Percentiles rank a stretch among this genome's conserved stretches.
Conservation (phyloP, 2,329 filamentous ascomycete genomes). For the Teratosphaeria zuluensis region DNA sequence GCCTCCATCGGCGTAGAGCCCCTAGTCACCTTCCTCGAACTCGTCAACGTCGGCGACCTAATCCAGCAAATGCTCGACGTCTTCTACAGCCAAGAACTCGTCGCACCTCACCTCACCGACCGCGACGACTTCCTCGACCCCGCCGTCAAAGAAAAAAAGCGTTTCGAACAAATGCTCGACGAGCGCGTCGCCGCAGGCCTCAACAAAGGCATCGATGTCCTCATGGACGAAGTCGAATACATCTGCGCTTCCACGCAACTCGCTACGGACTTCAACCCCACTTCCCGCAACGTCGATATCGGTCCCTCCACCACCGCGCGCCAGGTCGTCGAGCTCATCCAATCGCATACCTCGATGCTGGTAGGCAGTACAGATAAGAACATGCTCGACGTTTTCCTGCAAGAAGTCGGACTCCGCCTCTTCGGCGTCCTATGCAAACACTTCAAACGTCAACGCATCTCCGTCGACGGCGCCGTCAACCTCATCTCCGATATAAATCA, state of each 20-base stretch:
- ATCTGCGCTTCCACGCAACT: slow-evolving; percentile 79
- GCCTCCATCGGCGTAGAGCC: slow-evolving; percentile 60
- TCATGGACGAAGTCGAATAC: slow-evolving; percentile 98
- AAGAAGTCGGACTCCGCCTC: slow-evolving; percentile 86
- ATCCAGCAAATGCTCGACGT: slow-evolving; percentile 99
- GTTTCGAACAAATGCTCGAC: slow-evolving; percentile 97
- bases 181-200: slow-evolving; percentile 90
- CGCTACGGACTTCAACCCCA: slow-evolving; percentile 84
- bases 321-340: slow-evolving; percentile 75
- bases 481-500: slow-evolving; percentile 95
- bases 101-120: slow-evolving; percentile 71
- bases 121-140: slow-evolving; percentile 91
- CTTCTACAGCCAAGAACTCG: slow-evolving; percentile 93
- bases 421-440: slow-evolving; percentile 94
- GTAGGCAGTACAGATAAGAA: slow-evolving; percentile 93
- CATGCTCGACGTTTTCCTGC: slow-evolving; percentile 96
- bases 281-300: slow-evolving; percentile 39
- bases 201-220: slow-evolving; percentile 94
- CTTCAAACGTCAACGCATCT: slow-evolving; percentile 89
- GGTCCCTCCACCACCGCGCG: slow-evolving; percentile 71
- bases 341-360: slow-evolving; percentile 84
- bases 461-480: slow-evolving; percentile 77
- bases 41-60: slow-evolving; percentile 94
- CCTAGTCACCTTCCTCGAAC: slow-evolving; percentile 87
- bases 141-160: slow-evolving; percentile 89